Base-by-base conservation (phyloP, 768 basidiomycete genomes). In the Hebeloma cylindrosporum region DNA sequence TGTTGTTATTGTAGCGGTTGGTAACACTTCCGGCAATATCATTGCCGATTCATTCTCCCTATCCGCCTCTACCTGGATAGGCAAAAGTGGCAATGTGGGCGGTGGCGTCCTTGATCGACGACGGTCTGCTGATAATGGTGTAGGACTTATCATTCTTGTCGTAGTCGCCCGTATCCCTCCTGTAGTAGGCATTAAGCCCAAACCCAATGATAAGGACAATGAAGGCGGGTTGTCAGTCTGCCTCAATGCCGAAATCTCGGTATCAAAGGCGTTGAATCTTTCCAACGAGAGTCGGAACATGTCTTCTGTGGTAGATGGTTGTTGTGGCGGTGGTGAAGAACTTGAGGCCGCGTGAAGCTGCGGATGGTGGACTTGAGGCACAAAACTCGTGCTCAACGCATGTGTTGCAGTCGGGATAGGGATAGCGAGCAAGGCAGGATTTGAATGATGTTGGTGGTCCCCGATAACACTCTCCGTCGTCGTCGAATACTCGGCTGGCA, bases 261-360 rank as follows among this genome's bases (percentile, higher is more conserved):
- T 68, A 54, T 82, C 77, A 47, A 80, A 80, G 21, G 70, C 68
- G 60, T 70, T 74, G 51, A 79, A 79, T 23, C 77, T 72, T 25
- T 77, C 75, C 17, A 81, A 48, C 0, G 77, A 72, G 11, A 67
- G 53, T 16, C 74, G 69, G 27, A 74, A 68, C 23, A 59, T 53
- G 11, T 77, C 73, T 27, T 71, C 64, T 31, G 62, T 29, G 27
- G 26, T 23, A n/a, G 27, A n/a, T n/a, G n/a, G 13, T 14, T 37
- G 48, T 23, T 32, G 47, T 22, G 20, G 50, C 14, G 35, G 41
- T 30, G 14, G 48, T 18, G 23, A 38, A 10, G 23, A 43, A 43
- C 11, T 25, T 4, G 28, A 30, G 16, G 18, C 17, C 21, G n/a
- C 14, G 21, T 22, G 2, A n/a, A n/a, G 25, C 16, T 43, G 39